Conservation (phyloP, 2,329 filamentous ascomycete species). For the Cercospora brassicicola region DNA sequence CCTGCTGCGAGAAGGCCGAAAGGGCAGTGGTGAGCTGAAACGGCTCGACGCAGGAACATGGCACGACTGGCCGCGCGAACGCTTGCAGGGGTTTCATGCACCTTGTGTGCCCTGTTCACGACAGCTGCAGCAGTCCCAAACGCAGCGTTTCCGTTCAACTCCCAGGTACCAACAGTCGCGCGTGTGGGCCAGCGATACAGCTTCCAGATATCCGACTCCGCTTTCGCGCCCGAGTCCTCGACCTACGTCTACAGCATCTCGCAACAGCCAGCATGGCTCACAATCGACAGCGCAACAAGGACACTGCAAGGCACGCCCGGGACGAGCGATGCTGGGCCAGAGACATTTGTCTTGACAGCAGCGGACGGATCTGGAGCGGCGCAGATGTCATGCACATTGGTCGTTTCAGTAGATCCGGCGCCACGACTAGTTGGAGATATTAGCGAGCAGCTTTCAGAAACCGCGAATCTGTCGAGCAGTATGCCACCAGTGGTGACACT, state of each 20-base stretch:
- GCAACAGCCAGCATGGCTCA: conserved; percentile 70
- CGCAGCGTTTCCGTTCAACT: conserved; percentile 72
- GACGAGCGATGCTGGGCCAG: conserved; percentile 57
- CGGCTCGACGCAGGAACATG: conserved; percentile 14
- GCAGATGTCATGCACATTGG: conserved; percentile 66
- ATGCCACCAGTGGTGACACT: conserved; percentile 58
- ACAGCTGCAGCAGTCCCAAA: conserved; percentile 36
- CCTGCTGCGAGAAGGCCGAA: not conserved
- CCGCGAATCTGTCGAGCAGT: conserved; percentile 56
- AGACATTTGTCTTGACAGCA: conserved; percentile 67
- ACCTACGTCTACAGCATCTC: conserved; percentile 66
- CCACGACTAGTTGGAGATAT: conserved; percentile 60
- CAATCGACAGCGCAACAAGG: conserved; percentile 63
- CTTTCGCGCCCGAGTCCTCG: conserved; percentile 63
- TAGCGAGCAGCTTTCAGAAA: conserved; percentile 57
- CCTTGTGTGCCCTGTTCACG: conserved; percentile 20
- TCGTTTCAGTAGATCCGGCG: conserved; percentile 61
- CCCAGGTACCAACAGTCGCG: conserved; percentile 78
- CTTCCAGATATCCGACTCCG: conserved; percentile 71
- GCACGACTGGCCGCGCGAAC: conserved; percentile 17
- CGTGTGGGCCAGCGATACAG: conserved; percentile 66
- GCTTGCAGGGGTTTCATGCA: conserved; percentile 22
- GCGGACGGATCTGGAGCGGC: conserved; percentile 65
- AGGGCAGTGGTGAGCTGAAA: conserved; percentile 1
- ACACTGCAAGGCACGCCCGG: conserved; percentile 71